Evolutionary conservation across 2,329 filamentous ascomycete genomes (phyloP).

Genomic region (Penicillium sp.): DNA sequence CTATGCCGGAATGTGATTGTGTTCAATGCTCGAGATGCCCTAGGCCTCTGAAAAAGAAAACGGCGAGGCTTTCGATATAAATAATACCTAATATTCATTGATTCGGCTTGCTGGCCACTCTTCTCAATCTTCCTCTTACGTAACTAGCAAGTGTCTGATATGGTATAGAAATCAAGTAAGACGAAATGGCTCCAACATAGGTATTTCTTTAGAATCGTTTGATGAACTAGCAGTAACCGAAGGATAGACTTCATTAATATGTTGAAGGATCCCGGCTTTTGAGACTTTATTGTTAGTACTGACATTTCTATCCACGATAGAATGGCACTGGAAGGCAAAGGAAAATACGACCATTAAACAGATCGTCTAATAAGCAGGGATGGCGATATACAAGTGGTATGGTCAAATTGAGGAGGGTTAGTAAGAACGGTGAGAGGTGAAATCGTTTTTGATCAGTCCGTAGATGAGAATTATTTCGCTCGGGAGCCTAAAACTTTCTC

Average conservation of each 20-base stretch:
- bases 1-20: conserved; percentile 4
- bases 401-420: neutral
- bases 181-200: no score
- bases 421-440: neutral
- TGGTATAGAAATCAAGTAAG: no score
- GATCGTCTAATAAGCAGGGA: no score
- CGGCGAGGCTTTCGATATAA: neutral
- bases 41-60: neutral
- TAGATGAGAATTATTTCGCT: neutral
- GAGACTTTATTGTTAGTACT: no score
- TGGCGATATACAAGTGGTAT: no score
- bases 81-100: neutral
- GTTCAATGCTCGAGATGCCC: neutral
- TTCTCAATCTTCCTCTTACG: neutral
- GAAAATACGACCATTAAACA: no score
- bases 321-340: no score
- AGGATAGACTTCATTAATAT: neutral
- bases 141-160: neutral
- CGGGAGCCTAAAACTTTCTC: neutral
- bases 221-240: neutral
- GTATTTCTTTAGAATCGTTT: no score
- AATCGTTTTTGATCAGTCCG: neutral
- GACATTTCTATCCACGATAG: no score
- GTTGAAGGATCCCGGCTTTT: no score
- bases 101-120: no score